Evolutionary conservation across 2,329 filamentous ascomycete genomes (phyloP).

Genomic region (Huntiella savannae): DNA sequence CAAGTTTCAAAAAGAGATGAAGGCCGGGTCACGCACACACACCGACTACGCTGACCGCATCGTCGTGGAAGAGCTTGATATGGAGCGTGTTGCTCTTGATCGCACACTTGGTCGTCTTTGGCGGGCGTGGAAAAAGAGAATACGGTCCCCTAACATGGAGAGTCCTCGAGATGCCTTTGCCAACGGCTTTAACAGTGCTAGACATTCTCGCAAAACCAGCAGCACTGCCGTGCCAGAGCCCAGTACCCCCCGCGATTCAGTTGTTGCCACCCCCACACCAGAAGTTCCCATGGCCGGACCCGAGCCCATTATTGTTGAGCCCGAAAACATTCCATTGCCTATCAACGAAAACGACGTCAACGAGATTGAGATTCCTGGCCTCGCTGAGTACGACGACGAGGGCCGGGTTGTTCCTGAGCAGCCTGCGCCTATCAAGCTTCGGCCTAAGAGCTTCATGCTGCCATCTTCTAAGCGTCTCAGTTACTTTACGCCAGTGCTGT

Average conservation of each 20-base stretch:
- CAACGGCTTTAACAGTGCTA: conserved; percentile 4
- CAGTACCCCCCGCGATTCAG: conserved; percentile 5
- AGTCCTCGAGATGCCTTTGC: conserved; percentile 25
- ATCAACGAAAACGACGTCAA: conserved; percentile 47
- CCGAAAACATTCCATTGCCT: conserved; percentile 43
- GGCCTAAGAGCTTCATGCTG: conserved; percentile 29
- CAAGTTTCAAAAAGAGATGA: conserved; percentile 40
- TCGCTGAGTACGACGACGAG: conserved; percentile 43
- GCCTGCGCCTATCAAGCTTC: conserved; percentile 13
- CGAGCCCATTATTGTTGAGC: conserved; percentile 23
- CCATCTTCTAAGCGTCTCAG: conserved; percentile 13
- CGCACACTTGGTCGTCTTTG: conserved; percentile 74
- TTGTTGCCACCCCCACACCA: conserved; percentile 12
- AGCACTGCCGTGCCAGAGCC: conserved; percentile 13
- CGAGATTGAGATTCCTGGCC: conserved; percentile 63
- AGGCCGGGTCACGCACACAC: conserved; percentile 27
- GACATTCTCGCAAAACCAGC: conserved; percentile 16
- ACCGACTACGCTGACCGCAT: conserved; percentile 42
- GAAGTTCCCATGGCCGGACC: conserved; percentile 16
- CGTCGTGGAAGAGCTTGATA: conserved; percentile 75
- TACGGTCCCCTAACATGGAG: conserved; percentile 37
- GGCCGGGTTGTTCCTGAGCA: conserved; percentile 22
- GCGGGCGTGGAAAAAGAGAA: conserved; percentile 85
- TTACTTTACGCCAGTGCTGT: conserved; percentile 10
- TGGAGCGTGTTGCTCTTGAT: conserved; percentile 84